Conservation (phyloP, 805 yeast species). For the Saccharomycopsis selenospora region DNA sequence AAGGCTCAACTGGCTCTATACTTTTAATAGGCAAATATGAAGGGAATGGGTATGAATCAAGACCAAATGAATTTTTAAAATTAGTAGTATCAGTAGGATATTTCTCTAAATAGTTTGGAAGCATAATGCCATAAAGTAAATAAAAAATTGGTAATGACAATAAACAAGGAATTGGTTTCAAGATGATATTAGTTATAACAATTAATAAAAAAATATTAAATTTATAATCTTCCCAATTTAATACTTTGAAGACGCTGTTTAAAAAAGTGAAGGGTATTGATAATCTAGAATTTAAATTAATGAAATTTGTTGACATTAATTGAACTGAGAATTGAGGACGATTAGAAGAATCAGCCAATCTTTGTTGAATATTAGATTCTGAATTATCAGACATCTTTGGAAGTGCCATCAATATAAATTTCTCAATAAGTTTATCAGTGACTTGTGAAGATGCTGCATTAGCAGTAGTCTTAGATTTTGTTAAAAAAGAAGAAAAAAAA, state of each 20-base stretch:
- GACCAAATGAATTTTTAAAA: conserved; percentile 7
- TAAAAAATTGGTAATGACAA: conserved; percentile 48
- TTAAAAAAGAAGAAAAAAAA: conserved; percentile 9
- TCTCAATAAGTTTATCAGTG: conserved; percentile 68
- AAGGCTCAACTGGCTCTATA: conserved; percentile 28
- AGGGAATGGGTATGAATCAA: conserved; percentile 37
- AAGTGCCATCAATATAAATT: conserved; percentile 61
- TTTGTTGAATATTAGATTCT: conserved; percentile 35
- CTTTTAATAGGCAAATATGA: conserved; percentile 42
- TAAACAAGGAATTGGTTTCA: conserved; percentile 52
- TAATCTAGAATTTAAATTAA: conserved; percentile 53
- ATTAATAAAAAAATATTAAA: conserved; percentile 53
- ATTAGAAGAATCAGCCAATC: conserved; percentile 53
- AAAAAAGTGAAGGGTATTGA: conserved; percentile 54
- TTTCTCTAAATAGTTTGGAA: conserved; percentile 55
- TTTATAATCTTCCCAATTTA: conserved; percentile 59
- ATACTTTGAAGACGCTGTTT: conserved; percentile 47
- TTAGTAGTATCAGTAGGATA: conserved; percentile 34
- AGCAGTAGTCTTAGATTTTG: conserved; percentile 14
- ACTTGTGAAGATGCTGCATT: conserved; percentile 31
- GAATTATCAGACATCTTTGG: conserved; percentile 48
- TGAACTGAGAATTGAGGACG: conserved; percentile 68
- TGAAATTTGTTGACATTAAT: conserved; percentile 60
- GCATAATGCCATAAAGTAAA: conserved; percentile 47
- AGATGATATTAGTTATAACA: conserved; percentile 42